phyloP scores from a whole-genome alignment of 805 yeast genomes.

The Metschnikowia cerradonensis region DNA sequence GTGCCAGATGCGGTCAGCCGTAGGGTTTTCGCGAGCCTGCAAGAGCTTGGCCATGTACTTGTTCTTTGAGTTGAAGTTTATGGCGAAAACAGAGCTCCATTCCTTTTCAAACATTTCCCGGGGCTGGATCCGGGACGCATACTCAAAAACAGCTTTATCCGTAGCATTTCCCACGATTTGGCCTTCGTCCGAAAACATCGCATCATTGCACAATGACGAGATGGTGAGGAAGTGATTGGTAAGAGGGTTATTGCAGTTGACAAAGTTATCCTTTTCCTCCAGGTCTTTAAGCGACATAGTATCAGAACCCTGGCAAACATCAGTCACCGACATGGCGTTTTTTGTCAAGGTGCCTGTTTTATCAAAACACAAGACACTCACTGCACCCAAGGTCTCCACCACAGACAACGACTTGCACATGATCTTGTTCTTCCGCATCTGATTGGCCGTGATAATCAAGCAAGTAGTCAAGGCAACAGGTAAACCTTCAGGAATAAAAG shows the following conservation, averaged over 20 bases:
- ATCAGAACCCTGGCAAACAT: conserved; percentile 17
- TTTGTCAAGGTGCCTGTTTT: conserved; percentile 48
- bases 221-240: conserved; percentile 17
- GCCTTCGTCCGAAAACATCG: conserved; percentile 20
- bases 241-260: conserved; percentile 9
- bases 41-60: conserved; percentile 41
- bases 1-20: conserved; percentile 1
- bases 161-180: conserved; percentile 45
- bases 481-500: conserved; percentile 51
- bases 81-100: conserved; percentile 26
- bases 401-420: conserved; percentile 44
- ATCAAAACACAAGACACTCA: conserved; percentile 43
- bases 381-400: conserved; percentile 56
- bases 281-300: conserved; percentile 13
- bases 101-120: conserved; percentile 7
- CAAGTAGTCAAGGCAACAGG: conserved; percentile 51
- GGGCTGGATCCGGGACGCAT: conserved; percentile 23
- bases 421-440: conserved; percentile 43
- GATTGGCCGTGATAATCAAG: conserved; percentile 44
- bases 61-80: conserved; percentile 44
- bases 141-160: conserved; percentile 40
- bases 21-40: conserved; percentile 10
- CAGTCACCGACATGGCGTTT: conserved; percentile 44
- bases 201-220: conserved; percentile 34
- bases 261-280: conserved; percentile 12